Evolutionary conservation across 495 filamentous ascomycete species (phyloP).

Genomic region (Hypoxylon fragiforme): DNA sequence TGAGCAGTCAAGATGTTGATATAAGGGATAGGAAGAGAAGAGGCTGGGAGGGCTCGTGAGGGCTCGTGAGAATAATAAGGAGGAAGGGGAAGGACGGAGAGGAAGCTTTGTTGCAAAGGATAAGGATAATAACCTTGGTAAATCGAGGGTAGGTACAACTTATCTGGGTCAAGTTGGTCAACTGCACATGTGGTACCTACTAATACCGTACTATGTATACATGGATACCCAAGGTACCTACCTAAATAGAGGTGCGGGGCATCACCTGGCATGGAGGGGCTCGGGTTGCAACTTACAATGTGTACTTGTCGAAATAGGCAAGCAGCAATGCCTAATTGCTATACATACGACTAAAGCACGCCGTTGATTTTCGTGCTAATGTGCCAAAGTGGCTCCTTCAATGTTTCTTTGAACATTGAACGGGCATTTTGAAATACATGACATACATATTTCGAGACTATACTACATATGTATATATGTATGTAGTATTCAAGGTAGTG

Average conservation of each 20-base stretch:
- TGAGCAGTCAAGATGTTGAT: no score
- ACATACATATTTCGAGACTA: no score
- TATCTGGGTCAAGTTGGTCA: no score
- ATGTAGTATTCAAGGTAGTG: no score
- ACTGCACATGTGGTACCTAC: no score
- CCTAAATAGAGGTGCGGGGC: neutral
- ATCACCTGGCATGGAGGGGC: constrained; percentile 28
- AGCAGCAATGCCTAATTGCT: constrained; percentile 19
- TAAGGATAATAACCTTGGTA: constrained; percentile 7
- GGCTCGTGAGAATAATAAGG: constrained; percentile 12
- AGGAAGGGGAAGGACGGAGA: constrained; percentile 19
- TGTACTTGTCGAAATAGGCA: constrained; percentile 19
- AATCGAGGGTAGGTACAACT: constrained; percentile 4
- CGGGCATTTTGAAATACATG: no score
- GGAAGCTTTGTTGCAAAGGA: constrained; percentile 19
- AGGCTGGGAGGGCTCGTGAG: constrained; percentile 13
- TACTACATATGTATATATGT: no score
- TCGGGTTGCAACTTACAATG: constrained; percentile 20
- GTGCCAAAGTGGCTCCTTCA: neutral
- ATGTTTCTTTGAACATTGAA: no score
- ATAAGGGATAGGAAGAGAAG: constrained; percentile 7
- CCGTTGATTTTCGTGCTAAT: constrained; percentile 8
- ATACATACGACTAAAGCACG: no score
- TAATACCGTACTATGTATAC: neutral
- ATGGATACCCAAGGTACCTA: neutral